phyloP scores from a whole-genome alignment of 768 basidiomycete species.

The Daedaleopsis sinensis region DNA sequence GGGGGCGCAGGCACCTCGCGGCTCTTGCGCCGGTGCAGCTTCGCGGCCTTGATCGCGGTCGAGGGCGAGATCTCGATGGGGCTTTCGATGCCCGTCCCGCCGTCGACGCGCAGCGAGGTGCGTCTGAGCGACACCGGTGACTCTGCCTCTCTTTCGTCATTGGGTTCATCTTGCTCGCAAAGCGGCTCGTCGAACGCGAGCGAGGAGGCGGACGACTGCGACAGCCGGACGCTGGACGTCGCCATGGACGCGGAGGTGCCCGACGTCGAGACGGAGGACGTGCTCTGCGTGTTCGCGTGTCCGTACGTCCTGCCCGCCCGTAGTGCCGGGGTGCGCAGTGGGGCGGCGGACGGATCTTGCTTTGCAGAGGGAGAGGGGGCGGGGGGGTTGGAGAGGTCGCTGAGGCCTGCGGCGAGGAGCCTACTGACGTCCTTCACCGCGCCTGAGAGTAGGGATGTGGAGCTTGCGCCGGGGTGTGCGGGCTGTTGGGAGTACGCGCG shows the following conservation, averaged over 20 bases:
- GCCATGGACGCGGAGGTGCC: slow-evolving; percentile 29
- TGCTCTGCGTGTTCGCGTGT: slow-evolving; percentile 30
- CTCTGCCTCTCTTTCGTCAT: slow-evolving; percentile 40
- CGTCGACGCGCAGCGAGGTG: slow-evolving; percentile 13
- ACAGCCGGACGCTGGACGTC: slow-evolving; percentile 41
- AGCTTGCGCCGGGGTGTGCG: slow-evolving; percentile 34
- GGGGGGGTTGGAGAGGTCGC: slow-evolving; percentile 34
- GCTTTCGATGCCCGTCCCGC: slow-evolving; percentile 20
- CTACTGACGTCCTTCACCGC: slow-evolving; percentile 59
- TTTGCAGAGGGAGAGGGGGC: slow-evolving; percentile 17
- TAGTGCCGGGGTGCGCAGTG: slow-evolving; percentile 8
- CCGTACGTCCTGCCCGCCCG: slow-evolving; percentile 16
- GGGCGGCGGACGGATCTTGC: slow-evolving; percentile 1
- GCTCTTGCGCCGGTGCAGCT: slow-evolving; percentile 33
- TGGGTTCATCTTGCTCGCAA: slow-evolving; percentile 22
- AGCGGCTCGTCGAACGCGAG: slow-evolving; percentile 37
- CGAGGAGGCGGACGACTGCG: slow-evolving; percentile 51
- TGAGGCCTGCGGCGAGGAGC: slow-evolving; percentile 52
- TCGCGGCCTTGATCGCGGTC: slow-evolving; percentile 21
- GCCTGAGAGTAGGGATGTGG: slow-evolving; percentile 12
- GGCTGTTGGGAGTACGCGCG: slow-evolving; percentile 31
- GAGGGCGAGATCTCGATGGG: slow-evolving; percentile 24
- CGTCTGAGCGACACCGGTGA: slow-evolving; percentile 40
- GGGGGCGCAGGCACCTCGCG: slow-evolving; percentile 24
- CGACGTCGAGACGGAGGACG: slow-evolving; percentile 36